phyloP scores from a whole-genome alignment of 2,329 filamentous ascomycete genomes.

The Didymellaceae sp. region DNA sequence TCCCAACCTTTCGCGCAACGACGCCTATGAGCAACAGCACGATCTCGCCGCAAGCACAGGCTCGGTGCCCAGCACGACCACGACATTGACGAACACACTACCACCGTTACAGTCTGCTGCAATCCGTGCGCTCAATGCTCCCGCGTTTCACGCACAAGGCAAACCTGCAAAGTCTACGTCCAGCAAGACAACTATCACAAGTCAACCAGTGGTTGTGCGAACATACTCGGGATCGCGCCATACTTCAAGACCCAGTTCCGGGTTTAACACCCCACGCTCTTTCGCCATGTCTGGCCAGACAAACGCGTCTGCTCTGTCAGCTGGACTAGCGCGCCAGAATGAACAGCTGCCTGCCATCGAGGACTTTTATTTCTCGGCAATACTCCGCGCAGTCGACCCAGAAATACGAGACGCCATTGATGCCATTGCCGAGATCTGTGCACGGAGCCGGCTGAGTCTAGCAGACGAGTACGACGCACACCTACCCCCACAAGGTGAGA shows the following conservation, averaged over 20 bases:
- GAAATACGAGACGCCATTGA: conserved; percentile 65
- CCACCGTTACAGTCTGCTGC: conserved; percentile 47
- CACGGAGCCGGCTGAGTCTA: conserved; percentile 65
- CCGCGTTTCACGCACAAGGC: conserved; percentile 43
- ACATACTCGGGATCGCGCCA: conserved; percentile 49
- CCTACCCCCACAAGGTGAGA: conserved; percentile 66
- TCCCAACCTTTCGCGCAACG: conserved; percentile 25
- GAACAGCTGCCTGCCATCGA: conserved; percentile 54
- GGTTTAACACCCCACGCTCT: conserved; percentile 41
- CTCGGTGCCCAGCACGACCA: conserved; percentile 46
- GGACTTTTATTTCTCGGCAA: conserved; percentile 63
- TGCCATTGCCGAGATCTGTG: conserved; percentile 68
- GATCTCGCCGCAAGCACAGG: conserved; percentile 42
- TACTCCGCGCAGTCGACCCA: conserved; percentile 63
- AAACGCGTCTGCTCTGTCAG: conserved; percentile 38
- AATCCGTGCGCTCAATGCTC: conserved; percentile 48
- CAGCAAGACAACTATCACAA: conserved; percentile 48
- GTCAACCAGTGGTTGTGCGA: conserved; percentile 54
- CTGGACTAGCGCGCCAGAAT: conserved; percentile 36
- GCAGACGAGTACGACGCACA: conserved; percentile 69
- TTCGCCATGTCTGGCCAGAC: conserved; percentile 40
- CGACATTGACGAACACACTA: conserved; percentile 46
- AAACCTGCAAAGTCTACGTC: conserved; percentile 48
- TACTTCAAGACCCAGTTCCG: conserved; percentile 43
- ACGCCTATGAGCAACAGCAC: conserved; percentile 36